These are phyloP conservation scores for Hyparrhenia diplandra DNA, from an alignment of 176 grass and related monocot species.

Conservation along the genomic window DNA sequence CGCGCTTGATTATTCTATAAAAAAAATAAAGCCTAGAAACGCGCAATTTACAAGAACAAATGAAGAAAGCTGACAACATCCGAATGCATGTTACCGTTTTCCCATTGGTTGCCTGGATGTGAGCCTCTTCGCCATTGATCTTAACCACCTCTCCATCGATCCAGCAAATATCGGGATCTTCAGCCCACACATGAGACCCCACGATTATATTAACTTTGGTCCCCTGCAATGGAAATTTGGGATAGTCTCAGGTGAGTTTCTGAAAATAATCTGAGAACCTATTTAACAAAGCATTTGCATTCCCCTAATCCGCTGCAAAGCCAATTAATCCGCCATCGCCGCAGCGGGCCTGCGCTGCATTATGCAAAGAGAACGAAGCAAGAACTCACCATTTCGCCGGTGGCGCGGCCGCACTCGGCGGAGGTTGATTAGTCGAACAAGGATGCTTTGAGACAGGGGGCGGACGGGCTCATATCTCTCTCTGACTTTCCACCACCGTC, in stretches of 20 bases:
- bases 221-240: conserved; percentile 50
- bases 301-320: neutral
- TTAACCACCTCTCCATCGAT: conserved; percentile 89
- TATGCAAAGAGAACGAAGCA: neutral
- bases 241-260: neutral
- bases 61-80: neutral
- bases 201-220: conserved; percentile 96
- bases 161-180: conserved; percentile 61
- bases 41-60: neutral
- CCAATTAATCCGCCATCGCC: neutral
- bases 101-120: conserved; percentile 68
- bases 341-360: neutral
- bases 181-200: conserved; percentile 93
- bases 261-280: neutral
- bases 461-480: conserved; percentile 15
- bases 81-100: conserved; percentile 50
- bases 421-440: conserved; percentile 17
- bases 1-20: neutral
- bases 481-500: neutral
- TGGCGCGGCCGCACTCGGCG: neutral
- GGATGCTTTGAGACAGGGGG: neutral
- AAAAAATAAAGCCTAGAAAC: neutral
- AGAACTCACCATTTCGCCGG: conserved; percentile 36
- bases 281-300: neutral
- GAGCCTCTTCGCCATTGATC: conserved; percentile 72